phyloP scores from a whole-genome alignment of 441 rosid species.

The Gossypium schwendimanii region DNA sequence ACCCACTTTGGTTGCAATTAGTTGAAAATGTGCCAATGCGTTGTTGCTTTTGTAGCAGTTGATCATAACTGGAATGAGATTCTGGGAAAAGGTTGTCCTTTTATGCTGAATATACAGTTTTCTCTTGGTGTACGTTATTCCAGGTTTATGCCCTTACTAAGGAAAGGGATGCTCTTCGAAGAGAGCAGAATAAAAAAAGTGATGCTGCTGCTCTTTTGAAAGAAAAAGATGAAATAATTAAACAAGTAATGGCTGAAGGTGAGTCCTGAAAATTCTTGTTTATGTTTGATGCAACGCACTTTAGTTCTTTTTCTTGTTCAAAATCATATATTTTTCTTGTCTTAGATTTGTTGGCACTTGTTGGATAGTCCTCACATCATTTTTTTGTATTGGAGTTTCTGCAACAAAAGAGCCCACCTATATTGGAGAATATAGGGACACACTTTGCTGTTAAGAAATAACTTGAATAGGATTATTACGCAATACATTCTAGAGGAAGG shows the following conservation, averaged over 20 bases:
- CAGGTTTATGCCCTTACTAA: conserved; percentile 94
- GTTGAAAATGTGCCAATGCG: neutral
- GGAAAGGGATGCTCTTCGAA: conserved; percentile 95
- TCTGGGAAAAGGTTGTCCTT: neutral
- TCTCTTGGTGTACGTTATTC: conserved; percentile 16
- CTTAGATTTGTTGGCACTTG: neutral
- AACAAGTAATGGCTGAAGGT: conserved; percentile 99
- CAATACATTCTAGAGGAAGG: neutral
- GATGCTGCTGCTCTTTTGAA: conserved; percentile 94
- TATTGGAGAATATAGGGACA: neutral
- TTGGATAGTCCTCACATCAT: neutral
- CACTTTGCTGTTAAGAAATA: neutral
- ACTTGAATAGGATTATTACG: neutral
- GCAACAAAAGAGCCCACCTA: neutral
- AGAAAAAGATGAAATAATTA: conserved; percentile 98
- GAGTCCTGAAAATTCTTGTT: conserved; percentile 22
- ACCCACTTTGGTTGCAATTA: neutral
- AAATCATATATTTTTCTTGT: neutral
- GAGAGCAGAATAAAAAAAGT: conserved; percentile 90
- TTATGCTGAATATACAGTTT: neutral
- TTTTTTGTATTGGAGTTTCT: neutral
- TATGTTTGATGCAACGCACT: neutral
- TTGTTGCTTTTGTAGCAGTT: neutral
- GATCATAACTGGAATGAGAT: neutral
- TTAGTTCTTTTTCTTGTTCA: conserved; percentile 1